Conservation (phyloP, 495 filamentous ascomycete species). For the Penicillium canariense region DNA sequence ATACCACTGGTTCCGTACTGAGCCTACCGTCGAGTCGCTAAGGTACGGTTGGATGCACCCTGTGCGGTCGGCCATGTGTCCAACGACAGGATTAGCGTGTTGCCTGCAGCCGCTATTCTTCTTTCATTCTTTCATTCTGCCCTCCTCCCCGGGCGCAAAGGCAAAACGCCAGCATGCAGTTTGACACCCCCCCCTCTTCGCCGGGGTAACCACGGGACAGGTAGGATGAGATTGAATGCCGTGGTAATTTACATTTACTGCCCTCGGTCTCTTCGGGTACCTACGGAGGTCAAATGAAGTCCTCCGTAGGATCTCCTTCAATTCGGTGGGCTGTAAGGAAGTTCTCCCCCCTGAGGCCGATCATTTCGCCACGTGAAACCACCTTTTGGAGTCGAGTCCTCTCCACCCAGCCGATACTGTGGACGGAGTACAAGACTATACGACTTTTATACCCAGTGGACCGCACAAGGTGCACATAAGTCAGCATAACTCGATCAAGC, state of each 20-base stretch:
- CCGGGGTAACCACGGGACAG: background rate
- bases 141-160: conserved; percentile 7
- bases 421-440: background rate
- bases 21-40: no score
- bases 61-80: conserved; percentile 18
- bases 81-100: conserved; percentile 11
- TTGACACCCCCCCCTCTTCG: conserved; percentile 1
- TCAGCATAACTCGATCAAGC: background rate
- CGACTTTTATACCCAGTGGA: background rate
- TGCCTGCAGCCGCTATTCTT: conserved; percentile 8
- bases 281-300: no score
- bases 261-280: background rate
- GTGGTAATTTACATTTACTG: background rate
- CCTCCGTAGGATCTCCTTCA: background rate
- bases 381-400: background rate
- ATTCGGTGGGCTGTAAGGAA: background rate
- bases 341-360: conserved; percentile 1
- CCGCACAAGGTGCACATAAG: background rate
- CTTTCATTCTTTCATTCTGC: background rate
- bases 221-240: background rate
- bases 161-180: conserved; percentile 10
- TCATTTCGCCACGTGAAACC: conserved; percentile 5
- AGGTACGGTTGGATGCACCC: no score
- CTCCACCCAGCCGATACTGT: no score
- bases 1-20: no score